These are phyloP conservation scores for Coemansia sp. DNA, from an alignment of 192 early-diverging fungal genomes.

Conservation along the genomic window DNA sequence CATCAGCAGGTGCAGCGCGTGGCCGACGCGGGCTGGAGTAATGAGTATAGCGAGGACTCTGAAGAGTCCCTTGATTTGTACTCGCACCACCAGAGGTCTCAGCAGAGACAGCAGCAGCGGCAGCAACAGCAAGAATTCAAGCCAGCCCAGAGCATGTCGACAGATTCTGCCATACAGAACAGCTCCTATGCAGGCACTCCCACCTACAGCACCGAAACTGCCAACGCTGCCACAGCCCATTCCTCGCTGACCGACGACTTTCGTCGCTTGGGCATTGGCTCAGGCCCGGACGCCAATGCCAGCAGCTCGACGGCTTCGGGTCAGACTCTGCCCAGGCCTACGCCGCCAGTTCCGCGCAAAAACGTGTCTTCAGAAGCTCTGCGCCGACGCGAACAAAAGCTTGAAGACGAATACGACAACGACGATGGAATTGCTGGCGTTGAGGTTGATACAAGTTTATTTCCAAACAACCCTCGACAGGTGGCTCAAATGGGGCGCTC, in stretches of 20 bases:
- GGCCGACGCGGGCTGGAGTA: neutral
- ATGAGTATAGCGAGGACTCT: slow-evolving; percentile 5
- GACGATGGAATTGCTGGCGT: slow-evolving; percentile 30
- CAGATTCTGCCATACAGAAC: slow-evolving; percentile 14
- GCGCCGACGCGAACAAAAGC: slow-evolving; percentile 29
- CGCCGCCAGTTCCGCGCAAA: slow-evolving; percentile 15
- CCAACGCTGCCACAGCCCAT: neutral
- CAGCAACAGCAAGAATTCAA: neutral
- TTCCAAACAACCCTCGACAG: slow-evolving; percentile 27
- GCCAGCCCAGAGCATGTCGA: neutral
- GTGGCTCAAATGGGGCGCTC: slow-evolving; percentile 29
- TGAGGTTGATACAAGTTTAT: slow-evolving; percentile 32
- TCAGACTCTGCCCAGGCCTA: neutral
- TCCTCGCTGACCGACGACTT: slow-evolving; percentile 14
- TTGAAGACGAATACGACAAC: slow-evolving; percentile 40
- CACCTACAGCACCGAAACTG: neutral
- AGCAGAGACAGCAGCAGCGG: slow-evolving; percentile 3
- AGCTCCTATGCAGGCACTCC: neutral
- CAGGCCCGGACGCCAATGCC: slow-evolving; percentile 1
- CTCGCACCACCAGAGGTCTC: neutral
- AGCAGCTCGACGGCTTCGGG: no score
- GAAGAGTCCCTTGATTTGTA: slow-evolving; percentile 10
- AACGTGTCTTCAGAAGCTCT: slow-evolving; percentile 18
- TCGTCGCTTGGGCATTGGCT: slow-evolving; percentile 22
- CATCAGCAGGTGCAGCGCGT: slow-evolving; percentile 20